These are phyloP conservation scores for Gracilariopsis chorda DNA, from an alignment of 23 red algal genomes.

Conservation along the genomic window DNA sequence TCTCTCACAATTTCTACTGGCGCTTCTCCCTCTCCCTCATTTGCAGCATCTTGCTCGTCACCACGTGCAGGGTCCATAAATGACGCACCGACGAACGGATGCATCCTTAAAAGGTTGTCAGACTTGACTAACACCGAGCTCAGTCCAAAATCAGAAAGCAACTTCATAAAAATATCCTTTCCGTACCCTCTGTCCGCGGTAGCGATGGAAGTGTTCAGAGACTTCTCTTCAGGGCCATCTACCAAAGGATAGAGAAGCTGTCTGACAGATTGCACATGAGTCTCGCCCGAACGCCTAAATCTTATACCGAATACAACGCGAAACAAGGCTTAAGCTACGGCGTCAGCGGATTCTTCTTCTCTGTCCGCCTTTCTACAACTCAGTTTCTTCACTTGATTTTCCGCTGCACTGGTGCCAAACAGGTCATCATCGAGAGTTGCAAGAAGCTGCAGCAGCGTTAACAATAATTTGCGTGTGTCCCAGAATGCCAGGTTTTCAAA, in stretches of 20 bases:
- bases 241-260: not conserved
- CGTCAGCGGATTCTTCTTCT: not conserved
- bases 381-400: slow-evolving; percentile 8
- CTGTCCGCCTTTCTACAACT: not conserved
- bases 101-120: not conserved
- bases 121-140: not conserved
- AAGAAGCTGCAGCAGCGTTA: not conserved
- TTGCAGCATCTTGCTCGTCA: not conserved
- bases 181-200: slow-evolving; percentile 10
- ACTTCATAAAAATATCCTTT: not conserved
- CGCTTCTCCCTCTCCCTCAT: not conserved
- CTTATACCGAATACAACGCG: not conserved
- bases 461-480: not conserved
- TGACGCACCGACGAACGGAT: slow-evolving; percentile 8
- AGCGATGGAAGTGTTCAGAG: not conserved
- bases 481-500: slow-evolving; percentile 9
- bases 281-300: not conserved
- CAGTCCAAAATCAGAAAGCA: not conserved
- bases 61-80: not conserved
- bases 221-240: not conserved
- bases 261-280: not conserved
- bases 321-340: not conserved
- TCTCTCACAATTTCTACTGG: too few species aligned
- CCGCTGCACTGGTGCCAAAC: not conserved
- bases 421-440: not conserved